Evolutionary conservation across 352 stramenopile species (phyloP), one percentile per base, ranked within the genome.

Genomic region (Globisporangium alternatum): DNA sequence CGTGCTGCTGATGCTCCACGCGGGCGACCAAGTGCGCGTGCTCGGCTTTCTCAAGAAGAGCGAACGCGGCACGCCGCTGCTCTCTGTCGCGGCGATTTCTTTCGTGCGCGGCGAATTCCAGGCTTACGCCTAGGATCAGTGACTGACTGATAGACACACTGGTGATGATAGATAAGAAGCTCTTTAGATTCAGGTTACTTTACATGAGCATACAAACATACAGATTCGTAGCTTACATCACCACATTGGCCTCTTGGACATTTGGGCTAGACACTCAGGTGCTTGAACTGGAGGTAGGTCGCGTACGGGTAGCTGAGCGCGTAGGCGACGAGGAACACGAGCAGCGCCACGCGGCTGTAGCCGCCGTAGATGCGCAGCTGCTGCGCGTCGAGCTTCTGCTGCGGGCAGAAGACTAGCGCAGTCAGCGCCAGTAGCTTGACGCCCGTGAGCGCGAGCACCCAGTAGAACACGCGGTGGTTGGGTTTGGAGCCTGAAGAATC

Each of bases 321-420:
- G 30, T 81, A 81, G 25, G 67, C 65, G 0, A 77, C 7, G 13
- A 64, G 44, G 9, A 83, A 67, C 25, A 67, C 52, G 13, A 65
- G 22, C 5, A 73, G 60, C 3, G 72, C 57, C 25, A 62, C 35
- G 12, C 49, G 53, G 45, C 63, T 83, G 77, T 78, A 83, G n/a
- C 74, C 74, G n/a, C 74, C 77, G 59, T 81, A 78, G 19, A 79
- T 59, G 21, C 77, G 77, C 5, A 75, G 61, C 64, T 82, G 77
- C 67, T 85, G 77, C 4, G 74, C 74, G 47, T 80, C 72, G 0
- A 79, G 72, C 60, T 81, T 82, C 54, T 85, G 74, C 5, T 62
- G 65, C 8, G 77, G 77, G 41, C 79, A 44, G 37, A 61, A 74
- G 52, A 33, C 70, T 19, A 81, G 60, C 19, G 68, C 68, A 0